A percentile compares a stretch with the other conserved stretches of the same genome.
phyloP scores from a whole-genome alignment of 2,329 filamentous ascomycete genomes.

The Blastomyces gilchristii region DNA sequence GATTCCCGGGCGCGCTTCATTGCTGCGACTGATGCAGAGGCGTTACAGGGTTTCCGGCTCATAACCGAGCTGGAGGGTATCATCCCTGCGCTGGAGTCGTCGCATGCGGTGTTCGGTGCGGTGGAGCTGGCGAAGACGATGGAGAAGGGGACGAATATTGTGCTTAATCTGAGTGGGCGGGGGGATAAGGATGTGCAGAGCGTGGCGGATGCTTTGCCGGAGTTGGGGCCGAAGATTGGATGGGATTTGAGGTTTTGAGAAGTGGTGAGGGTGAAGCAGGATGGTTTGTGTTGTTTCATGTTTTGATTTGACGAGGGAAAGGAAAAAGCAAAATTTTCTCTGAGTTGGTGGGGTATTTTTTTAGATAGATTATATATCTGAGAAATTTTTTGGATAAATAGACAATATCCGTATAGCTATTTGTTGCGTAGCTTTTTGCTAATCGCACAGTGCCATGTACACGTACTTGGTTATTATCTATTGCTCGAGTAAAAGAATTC shows the following conservation, averaged over 20 bases:
- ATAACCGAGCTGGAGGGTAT: constrained; percentile 88
- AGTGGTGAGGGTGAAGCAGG: background rate
- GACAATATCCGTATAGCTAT: too few species aligned
- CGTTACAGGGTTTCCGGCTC: constrained; percentile 75
- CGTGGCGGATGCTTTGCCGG: constrained; percentile 87
- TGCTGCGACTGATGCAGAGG: constrained; percentile 82
- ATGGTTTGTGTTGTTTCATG: background rate
- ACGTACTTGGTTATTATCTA: too few species aligned
- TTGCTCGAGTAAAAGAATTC: too few species aligned
- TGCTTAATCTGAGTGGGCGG: constrained; percentile 85
- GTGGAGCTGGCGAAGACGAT: constrained; percentile 87
- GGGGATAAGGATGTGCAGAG: constrained; percentile 99
- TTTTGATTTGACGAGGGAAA: too few species aligned
- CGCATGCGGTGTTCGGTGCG: constrained; percentile 83
- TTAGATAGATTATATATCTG: background rate
- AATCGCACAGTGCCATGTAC: too few species aligned
- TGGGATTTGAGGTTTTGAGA: constrained; percentile 51
- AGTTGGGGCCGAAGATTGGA: constrained; percentile 75
- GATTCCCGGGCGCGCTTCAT: constrained; percentile 75
- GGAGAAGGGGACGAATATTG: constrained; percentile 76
- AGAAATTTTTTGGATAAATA: background rate
- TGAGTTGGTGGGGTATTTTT: background rate
- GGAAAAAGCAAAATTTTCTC: background rate
- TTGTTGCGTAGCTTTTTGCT: too few species aligned
- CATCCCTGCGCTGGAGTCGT: constrained; percentile 88